Evolutionary conservation across 495 filamentous ascomycete genomes (phyloP), one percentile per base, ranked within the genome.

Genomic region (Aspergillus avenaceus): DNA sequence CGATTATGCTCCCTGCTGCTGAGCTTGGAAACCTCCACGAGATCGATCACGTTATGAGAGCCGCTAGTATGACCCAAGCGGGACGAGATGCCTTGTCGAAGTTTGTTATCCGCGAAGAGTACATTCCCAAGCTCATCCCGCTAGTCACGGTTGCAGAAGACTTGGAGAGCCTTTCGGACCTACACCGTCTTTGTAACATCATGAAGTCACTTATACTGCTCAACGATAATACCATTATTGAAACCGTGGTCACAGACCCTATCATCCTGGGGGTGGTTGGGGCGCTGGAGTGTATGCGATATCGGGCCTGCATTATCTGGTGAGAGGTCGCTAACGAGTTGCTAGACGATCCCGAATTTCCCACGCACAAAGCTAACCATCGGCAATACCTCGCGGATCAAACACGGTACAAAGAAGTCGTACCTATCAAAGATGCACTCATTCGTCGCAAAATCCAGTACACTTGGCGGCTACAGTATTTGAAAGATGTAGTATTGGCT

Each of bases 401-500:
- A 53, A 88, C 89, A 5, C 84, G 87, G 55, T 98, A 89, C 66
- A 97, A 96, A 68, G 93, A 98, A 74, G 95, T 98, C 19, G 91
- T 98, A 8, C 86, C 80, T 36, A 96, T 97, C 50, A 84, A 89
- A 56, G 88, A 96, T 49, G 74, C 79, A 11, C 64, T 79, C 13
- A 87, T 97, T 50, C 82, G 83, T 55, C 85, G 82, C 59, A 97
- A 97, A 75, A 98, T 98, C 28, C 91, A 96, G 56, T 85, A 86
- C 64, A 97, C 93, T 1, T 98, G 95, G 74, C 88, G 93, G 44
- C 71, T 98, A 16, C 93, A 95, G 61, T 98, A 98, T 64, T 75
- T 98, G n/a, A 98, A 97, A 67, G 93, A 98, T 58, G 93, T 98
- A 44, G 93, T 98, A 5, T 79, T 98, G 34, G 93, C 93, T 21